These are phyloP conservation scores for Pseudonitzschia pungens DNA, from an alignment of 108 stramenopile species.

Conservation along the genomic window DNA sequence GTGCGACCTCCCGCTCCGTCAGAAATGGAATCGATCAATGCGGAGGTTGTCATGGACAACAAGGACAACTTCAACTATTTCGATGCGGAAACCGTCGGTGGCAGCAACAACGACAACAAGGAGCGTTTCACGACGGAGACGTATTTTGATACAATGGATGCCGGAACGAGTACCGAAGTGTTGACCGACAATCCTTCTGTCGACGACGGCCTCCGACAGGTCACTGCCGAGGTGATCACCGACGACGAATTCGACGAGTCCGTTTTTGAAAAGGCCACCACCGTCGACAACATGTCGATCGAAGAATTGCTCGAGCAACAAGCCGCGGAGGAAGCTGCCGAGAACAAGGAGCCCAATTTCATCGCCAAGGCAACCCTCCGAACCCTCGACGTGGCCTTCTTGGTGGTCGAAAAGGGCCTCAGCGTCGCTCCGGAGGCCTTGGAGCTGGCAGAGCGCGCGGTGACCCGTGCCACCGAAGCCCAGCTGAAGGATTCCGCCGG, in stretches of 20 bases:
- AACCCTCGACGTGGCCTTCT: constrained; percentile 63
- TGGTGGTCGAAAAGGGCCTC: constrained; percentile 64
- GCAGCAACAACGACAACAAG: not conserved
- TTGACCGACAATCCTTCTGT: constrained; percentile 1
- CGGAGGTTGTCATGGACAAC: not conserved
- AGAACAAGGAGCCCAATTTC: constrained; percentile 36
- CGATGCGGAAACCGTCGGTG: constrained; percentile 6
- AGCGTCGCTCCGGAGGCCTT: constrained; percentile 38
- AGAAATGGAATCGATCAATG: not conserved
- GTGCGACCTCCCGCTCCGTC: not conserved
- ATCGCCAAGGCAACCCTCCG: constrained; percentile 46
- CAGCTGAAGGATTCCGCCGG: constrained; percentile 40
- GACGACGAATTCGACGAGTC: constrained; percentile 64
- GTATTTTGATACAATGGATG: constrained; percentile 6
- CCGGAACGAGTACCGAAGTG: constrained; percentile 9
- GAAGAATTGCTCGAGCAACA: constrained; percentile 19
- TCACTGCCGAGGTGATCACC: constrained; percentile 60
- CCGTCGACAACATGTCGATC: constrained; percentile 28
- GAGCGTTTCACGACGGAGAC: not conserved
- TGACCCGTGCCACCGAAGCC: constrained; percentile 32
- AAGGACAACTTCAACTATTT: constrained; percentile 15
- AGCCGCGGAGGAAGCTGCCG: constrained; percentile 25
- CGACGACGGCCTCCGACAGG: constrained; percentile 22
- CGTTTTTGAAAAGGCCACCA: constrained; percentile 51
- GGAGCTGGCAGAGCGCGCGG: constrained; percentile 23